Conservation (phyloP, 2,329 filamentous ascomycete species). For the Aureobasidium pullulans region DNA sequence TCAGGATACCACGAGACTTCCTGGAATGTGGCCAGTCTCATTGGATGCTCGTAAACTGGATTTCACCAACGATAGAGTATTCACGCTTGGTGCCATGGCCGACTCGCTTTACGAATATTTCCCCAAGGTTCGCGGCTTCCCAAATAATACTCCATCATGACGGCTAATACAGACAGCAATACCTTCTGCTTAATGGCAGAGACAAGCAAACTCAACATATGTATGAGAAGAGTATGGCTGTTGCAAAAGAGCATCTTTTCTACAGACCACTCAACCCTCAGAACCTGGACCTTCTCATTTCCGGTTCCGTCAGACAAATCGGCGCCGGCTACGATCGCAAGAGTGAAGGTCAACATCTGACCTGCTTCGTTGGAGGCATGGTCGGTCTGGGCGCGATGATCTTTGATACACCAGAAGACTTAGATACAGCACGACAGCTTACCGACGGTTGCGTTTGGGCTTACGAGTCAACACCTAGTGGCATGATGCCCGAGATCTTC, state of each 20-base stretch:
- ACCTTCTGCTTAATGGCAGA: constrained; percentile 24
- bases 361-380: constrained; percentile 65
- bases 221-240: constrained; percentile 40
- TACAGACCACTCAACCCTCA: constrained; percentile 38
- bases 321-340: constrained; percentile 22
- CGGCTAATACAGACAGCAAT: constrained; percentile 11
- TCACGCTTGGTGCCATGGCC: constrained; percentile 27
- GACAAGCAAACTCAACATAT: constrained; percentile 36
- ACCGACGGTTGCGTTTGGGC: constrained; percentile 58
- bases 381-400: constrained; percentile 60
- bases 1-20: constrained; percentile 49
- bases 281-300: constrained; percentile 40
- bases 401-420: constrained; percentile 47
- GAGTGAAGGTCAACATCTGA: constrained; percentile 51
- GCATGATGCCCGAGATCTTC: constrained; percentile 56
- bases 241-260: constrained; percentile 41
- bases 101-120: constrained; percentile 30
- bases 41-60: constrained; percentile 38
- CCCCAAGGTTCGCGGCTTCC: constrained; percentile 18
- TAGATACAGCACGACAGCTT: constrained; percentile 50
- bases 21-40: constrained; percentile 56
- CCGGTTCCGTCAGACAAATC: constrained; percentile 38
- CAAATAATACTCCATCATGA: too few relatives aligned
- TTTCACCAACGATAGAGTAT: constrained; percentile 24
- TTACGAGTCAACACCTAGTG: constrained; percentile 50